A percentile compares a stretch with the other conserved stretches of the same genome.
Evolutionary conservation across 202 grass and related monocot genomes (phyloP).

Genomic region (Schoenoplectus triqueter): DNA sequence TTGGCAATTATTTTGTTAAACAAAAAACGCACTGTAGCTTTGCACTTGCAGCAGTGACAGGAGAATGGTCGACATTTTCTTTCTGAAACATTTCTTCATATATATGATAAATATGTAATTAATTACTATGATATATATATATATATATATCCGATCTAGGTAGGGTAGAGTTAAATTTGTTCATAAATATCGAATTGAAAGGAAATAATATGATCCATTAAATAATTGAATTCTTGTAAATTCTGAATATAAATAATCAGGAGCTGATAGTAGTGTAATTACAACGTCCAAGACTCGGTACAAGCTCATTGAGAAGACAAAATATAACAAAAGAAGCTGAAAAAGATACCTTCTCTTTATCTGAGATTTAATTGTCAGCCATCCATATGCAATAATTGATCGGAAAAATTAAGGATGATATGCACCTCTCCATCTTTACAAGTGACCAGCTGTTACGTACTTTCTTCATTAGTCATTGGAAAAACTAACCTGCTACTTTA

Average conservation of each 20-base stretch:
- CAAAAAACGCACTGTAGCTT: no score
- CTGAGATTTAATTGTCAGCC: no score
- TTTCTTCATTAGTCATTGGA: neutral
- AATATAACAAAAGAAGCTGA: neutral
- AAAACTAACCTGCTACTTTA: neutral
- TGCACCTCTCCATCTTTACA: neutral
- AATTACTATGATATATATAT: no score
- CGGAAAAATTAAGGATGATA: neutral
- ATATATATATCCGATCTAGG: no score
- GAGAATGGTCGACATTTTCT: neutral
- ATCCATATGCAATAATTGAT: neutral
- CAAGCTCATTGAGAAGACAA: neutral
- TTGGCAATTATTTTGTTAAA: conserved; percentile 7
- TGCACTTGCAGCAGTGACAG: neutral
- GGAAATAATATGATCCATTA: no score
- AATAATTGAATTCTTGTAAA: no score
- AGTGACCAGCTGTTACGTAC: neutral
- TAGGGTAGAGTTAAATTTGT: no score
- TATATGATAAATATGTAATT: no score
- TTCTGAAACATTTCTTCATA: neutral
- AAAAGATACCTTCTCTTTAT: neutral
- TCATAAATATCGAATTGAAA: no score
- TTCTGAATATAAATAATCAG: no score
- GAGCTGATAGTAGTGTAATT: neutral
- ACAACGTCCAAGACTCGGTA: neutral